A percentile compares a stretch with the other conserved stretches of the same genome.
Evolutionary conservation across 495 filamentous ascomycete genomes (phyloP).

Genomic region (Terfezia boudieri): DNA sequence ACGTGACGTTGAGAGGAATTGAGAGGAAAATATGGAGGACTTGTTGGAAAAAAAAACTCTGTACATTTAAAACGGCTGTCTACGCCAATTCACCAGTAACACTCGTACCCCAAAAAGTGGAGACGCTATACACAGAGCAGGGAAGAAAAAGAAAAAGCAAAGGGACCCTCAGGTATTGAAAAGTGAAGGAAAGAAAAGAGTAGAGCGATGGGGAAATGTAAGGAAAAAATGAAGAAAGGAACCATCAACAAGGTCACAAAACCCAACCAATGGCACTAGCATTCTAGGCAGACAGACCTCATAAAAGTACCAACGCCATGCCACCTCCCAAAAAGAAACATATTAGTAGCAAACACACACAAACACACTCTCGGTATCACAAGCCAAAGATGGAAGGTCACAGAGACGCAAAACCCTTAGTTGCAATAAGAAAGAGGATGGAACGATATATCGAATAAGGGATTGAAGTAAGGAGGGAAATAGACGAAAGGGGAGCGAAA

Average conservation of each 20-base stretch:
- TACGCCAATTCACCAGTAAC: no score
- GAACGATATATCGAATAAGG: constrained; percentile 7
- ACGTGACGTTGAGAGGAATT: no score
- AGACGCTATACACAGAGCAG: no score
- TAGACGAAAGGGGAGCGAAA: constrained; percentile 2
- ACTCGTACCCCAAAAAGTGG: no score
- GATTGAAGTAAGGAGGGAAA: constrained; percentile 4
- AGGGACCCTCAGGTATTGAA: no score
- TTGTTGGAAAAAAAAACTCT: no score
- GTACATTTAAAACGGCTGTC: no score
- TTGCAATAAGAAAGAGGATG: constrained; percentile 3
- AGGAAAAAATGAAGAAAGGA: constrained; percentile 6
- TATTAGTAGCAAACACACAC: constrained; percentile 6
- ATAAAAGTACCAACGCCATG: constrained; percentile 3
- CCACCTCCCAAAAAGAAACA: constrained; percentile 4
- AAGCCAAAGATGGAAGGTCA: constrained; percentile 2
- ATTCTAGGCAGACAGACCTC: no score
- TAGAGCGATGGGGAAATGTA: not conserved
- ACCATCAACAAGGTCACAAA: not conserved
- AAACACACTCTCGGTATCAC: not conserved
- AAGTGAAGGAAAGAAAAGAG: no score
- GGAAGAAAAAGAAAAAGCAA: no score
- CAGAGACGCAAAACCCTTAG: constrained; percentile 5
- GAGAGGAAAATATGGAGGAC: no score
- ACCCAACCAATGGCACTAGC: no score